Conservation (phyloP, 305 asterid genomes). For the Fraxinus latifolia region DNA sequence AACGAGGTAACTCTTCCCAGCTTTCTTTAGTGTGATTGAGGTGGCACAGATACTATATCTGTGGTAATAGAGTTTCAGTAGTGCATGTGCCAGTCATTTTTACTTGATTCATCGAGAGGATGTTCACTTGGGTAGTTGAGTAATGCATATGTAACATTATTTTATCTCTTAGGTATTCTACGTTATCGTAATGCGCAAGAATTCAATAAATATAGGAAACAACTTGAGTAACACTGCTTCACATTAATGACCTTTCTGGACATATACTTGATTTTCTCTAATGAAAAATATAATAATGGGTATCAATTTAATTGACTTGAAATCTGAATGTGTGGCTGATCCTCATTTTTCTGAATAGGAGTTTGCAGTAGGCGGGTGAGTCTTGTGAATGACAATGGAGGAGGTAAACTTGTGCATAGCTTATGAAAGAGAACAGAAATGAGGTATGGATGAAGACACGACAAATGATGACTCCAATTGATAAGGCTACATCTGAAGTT, state of each 20-base stretch:
- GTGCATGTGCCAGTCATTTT: slow-evolving; percentile 54
- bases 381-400: background rate
- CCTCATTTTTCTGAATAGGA: background rate
- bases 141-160: slow-evolving; percentile 31
- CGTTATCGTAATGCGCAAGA: background rate
- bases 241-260: background rate
- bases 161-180: background rate
- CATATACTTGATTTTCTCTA: background rate
- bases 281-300: no score
- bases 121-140: slow-evolving; percentile 70
- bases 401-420: background rate
- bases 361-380: background rate
- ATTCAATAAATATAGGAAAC: background rate
- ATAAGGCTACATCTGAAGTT: background rate
- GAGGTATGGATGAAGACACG: background rate
- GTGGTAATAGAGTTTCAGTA: slow-evolving; percentile 52
- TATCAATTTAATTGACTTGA: background rate
- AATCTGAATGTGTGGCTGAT: background rate
- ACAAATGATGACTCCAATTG: background rate
- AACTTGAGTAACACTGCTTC: background rate
- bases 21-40: slow-evolving; percentile 56
- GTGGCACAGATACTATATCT: slow-evolving; percentile 74
- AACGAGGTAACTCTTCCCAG: slow-evolving; percentile 68
- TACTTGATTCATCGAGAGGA: slow-evolving; percentile 62
- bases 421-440: background rate